Base-by-base conservation (phyloP, 805 yeast species). In the Candida ovalis region DNA sequence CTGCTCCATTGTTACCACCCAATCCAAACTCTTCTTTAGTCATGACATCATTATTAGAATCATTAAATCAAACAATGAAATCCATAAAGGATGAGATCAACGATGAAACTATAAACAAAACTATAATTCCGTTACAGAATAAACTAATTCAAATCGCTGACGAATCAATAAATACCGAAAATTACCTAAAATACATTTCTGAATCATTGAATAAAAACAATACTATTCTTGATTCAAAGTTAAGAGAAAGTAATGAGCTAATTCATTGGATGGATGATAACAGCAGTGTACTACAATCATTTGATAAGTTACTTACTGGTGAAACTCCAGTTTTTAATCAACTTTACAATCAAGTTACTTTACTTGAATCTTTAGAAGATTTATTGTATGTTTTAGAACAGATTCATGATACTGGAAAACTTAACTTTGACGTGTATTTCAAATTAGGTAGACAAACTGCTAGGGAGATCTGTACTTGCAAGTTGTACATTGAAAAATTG, bases 351-450 rank as follows among this genome's bases (percentile, higher is more conserved):
- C 68, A 84, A 1, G 78, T 80, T 0, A 76, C 90, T 18, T 83
- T 80, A 36, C 87, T 86, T 45, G 74, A 76, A 50, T 87, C 96
- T 1, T 75, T 83, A n/a, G 77, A 77, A 27, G 96, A 91, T 60
- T 72, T 91, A 0, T 59, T 78, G 12, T 73, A 77, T 48, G 73
- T 81, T 10, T 69, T 90, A 9, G 77, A 79, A 4, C 78, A 81
- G 19, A 75, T 80, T 3, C 78, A 76, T 50, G 82, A 77, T 48
- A 56, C 67, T 2, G 82, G 80, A 4, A 60, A 68, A 40, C 58
- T 82, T n/a, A 48, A 66, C 4, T 56, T 78, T 21, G 73, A 71
- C 2, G 62, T 61, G 18, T 77, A 76, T 54, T 55, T 78, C 48
- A 72, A 71, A 42, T 48, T 55, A 25, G 68, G 78, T 0, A 68